Conservation (phyloP, 1,284 basidiomycete species). For the Paramarasmius palmivorus region DNA sequence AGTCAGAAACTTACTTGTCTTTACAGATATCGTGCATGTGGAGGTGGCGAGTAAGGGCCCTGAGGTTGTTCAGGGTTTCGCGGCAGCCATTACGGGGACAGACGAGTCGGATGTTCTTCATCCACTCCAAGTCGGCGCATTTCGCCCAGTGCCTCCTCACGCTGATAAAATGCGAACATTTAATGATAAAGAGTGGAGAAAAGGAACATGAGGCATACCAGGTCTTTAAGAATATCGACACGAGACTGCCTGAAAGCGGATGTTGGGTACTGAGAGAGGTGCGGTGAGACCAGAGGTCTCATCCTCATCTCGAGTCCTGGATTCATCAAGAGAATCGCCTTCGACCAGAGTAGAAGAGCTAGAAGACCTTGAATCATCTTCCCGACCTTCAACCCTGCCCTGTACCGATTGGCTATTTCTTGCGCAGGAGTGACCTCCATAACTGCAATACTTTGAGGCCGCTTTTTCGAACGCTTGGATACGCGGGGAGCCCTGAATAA, state of each 20-base stretch:
- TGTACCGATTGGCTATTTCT: constrained; percentile 36
- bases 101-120: constrained; percentile 30
- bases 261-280: neutral
- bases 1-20: constrained; percentile 8
- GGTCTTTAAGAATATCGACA: constrained; percentile 34
- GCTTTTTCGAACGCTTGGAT: constrained; percentile 22
- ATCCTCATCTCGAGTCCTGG: neutral
- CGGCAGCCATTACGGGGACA: constrained; percentile 56
- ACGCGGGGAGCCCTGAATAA: constrained; percentile 31
- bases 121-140: constrained; percentile 29
- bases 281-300: neutral
- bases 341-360: neutral
- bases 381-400: constrained; percentile 29
- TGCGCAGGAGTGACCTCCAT: constrained; percentile 42
- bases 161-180: constrained; percentile 27
- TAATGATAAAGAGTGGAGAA: neutral
- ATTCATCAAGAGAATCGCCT: constrained; percentile 2
- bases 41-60: constrained; percentile 55
- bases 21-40: constrained; percentile 59
- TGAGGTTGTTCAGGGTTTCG: constrained; percentile 44
- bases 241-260: constrained; percentile 24
- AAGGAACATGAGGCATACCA: constrained; percentile 31
- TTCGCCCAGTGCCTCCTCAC: constrained; percentile 39
- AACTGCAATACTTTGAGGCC: constrained; percentile 15
- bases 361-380: constrained; percentile 15